These are phyloP conservation scores for Casaregolazyma lundiana DNA, from an alignment of 1,139 yeast species.

Conservation along the genomic window DNA sequence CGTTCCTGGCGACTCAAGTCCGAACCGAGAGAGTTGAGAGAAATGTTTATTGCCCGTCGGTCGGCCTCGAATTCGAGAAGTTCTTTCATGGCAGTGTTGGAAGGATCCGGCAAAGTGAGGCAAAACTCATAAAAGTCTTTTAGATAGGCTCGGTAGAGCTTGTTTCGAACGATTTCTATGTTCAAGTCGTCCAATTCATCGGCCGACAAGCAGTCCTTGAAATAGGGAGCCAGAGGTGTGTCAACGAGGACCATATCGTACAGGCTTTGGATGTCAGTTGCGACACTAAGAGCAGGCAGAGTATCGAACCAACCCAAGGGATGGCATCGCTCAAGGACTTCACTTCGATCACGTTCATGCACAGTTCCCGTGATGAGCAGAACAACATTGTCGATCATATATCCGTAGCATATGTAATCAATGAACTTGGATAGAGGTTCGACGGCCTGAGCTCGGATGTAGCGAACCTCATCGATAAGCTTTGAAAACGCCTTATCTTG, in stretches of 20 bases:
- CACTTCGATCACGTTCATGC: slow-evolving; percentile 87
- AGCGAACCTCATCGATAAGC: slow-evolving; percentile 78
- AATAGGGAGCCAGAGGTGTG: slow-evolving; percentile 95
- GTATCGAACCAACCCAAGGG: slow-evolving; percentile 99
- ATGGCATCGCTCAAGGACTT: slow-evolving; percentile 83
- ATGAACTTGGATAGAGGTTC: slow-evolving; percentile 76
- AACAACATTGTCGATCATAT: slow-evolving; percentile 97
- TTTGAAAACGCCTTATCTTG: slow-evolving; percentile 74
- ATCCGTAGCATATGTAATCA: slow-evolving; percentile 90
- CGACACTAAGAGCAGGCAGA: slow-evolving; percentile 88
- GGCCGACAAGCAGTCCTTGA: slow-evolving; percentile 85
- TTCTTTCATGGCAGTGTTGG: slow-evolving; percentile 72
- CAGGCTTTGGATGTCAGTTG: slow-evolving; percentile 87
- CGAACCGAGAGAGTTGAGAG: slow-evolving; percentile 82
- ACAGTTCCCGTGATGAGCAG: slow-evolving; percentile 95
- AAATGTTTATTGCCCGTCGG: slow-evolving; percentile 86
- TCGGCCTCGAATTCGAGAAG: slow-evolving; percentile 90
- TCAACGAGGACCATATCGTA: slow-evolving; percentile 94
- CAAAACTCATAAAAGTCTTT: slow-evolving; percentile 79
- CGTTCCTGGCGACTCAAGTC: slow-evolving; percentile 72
- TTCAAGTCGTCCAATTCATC: slow-evolving; percentile 93
- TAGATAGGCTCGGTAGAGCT: slow-evolving; percentile 84
- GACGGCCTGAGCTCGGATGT: slow-evolving; percentile 76
- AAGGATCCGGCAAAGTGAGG: slow-evolving; percentile 63
- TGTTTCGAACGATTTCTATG: slow-evolving; percentile 90